phyloP scores from a whole-genome alignment of 176 grass and related monocot species.

The Dendrocalamus sinicus region DNA sequence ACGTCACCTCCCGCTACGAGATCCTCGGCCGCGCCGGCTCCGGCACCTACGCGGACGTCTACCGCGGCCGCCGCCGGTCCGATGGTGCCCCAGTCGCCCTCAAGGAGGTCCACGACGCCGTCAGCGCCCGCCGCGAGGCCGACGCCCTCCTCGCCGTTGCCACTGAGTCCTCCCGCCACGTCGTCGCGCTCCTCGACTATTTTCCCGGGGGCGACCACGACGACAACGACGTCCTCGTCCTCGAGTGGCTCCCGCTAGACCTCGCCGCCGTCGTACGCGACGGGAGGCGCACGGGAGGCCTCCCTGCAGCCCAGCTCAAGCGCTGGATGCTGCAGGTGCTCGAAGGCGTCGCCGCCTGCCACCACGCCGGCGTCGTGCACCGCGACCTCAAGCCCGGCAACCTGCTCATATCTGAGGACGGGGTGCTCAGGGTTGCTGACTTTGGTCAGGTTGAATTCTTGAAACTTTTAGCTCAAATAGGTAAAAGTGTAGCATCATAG shows the following conservation, averaged over 20 bases:
- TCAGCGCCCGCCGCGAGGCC: slow-evolving; percentile 80
- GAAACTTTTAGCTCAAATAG: not conserved
- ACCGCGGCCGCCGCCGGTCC: slow-evolving; percentile 82
- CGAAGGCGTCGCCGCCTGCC: slow-evolving; percentile 72
- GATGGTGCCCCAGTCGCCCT: slow-evolving; percentile 74
- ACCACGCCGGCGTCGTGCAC: slow-evolving; percentile 70
- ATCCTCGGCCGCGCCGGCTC: slow-evolving; percentile 80
- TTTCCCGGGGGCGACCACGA: slow-evolving; percentile 74
- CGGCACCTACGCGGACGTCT: slow-evolving; percentile 91
- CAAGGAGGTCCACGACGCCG: slow-evolving; percentile 91
- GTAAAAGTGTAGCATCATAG: not conserved
- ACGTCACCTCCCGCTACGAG: slow-evolving; percentile 77
- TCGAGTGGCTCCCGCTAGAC: slow-evolving; percentile 84
- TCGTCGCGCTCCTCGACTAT: slow-evolving; percentile 76
- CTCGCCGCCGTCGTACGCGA: slow-evolving; percentile 60
- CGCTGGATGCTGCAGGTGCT: slow-evolving; percentile 92
- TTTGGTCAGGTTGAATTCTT: slow-evolving; percentile 82
- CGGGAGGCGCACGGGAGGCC: slow-evolving; percentile 42
- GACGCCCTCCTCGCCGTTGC: slow-evolving; percentile 70
- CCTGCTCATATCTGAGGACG: slow-evolving; percentile 76
- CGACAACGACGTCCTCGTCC: slow-evolving; percentile 75
- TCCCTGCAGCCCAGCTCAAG: slow-evolving; percentile 62
- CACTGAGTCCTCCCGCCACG: slow-evolving; percentile 50
- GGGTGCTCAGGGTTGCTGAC: slow-evolving; percentile 84
- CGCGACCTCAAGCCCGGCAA: slow-evolving; percentile 93